Evolutionary conservation across 352 stramenopile genomes (phyloP), one percentile per base, ranked within the genome.

Genomic region (Phytopythium chamaehyphon): DNA sequence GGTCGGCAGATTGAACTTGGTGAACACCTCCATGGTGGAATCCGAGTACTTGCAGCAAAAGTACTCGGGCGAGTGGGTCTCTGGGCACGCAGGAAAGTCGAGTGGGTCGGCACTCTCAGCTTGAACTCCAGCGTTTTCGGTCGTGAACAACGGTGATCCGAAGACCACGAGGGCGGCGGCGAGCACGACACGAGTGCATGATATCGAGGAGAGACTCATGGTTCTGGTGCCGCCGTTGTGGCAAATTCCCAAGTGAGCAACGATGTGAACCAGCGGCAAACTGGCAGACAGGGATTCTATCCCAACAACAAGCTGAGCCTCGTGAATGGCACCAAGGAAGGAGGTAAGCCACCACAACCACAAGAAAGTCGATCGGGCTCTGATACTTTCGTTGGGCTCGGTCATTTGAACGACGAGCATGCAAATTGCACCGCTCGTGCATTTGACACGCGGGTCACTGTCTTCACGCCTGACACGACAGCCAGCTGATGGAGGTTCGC

Each of bases 21-120:
- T 76, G 35, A 57, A 76, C 22, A 76, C 53, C 35, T 70, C 57
- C 26, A 52, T 57, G 12, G 40, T 64, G 15, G 36, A 55, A 22
- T 47, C 9, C 16, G 62, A 68, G 14, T 61, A 69, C 11, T 54
- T 40, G 12, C 67, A 73, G 54, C 67, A 76, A 50, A 59, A 76
- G 55, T 61, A 73, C 35, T 69, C 54, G 1, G 64, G 61, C 8
- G 62, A 47, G 51, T 71, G 64, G 19, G 53, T 57, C n/a, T 69
- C 55, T 37, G 63, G 64, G 53, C 64, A 76, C 2, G 57, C 67
- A 1, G 55, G 19, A 39, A 59, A 71, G 51, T 55, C 54, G 40
- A 71, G 45, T 3, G 45, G 45, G 28, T 51, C 15, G 18, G 45
- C 45, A 33, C 28, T 40, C 31, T 51, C 45, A 5, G 28, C 45